These are phyloP conservation scores for Panicum virgatum DNA, from an alignment of 202 grass and related monocot genomes.

Conservation along the genomic window DNA sequence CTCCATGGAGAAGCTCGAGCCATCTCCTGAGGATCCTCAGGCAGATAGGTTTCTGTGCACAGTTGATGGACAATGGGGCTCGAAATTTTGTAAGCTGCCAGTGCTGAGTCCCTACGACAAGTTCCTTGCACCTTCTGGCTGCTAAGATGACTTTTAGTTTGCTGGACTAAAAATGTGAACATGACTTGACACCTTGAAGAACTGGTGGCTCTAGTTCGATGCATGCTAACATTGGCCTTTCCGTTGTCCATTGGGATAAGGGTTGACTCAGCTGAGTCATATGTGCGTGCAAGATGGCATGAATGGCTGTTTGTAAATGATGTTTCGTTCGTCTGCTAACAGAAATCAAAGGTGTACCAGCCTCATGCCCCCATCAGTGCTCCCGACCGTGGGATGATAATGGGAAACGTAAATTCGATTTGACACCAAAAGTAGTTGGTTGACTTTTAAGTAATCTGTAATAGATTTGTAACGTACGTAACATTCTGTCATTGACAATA, in stretches of 20 bases:
- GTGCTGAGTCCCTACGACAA: slow-evolving; percentile 78
- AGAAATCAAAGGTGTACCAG: neutral
- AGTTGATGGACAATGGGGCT: slow-evolving; percentile 48
- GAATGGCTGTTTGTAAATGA: slow-evolving; percentile 3
- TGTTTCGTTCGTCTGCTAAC: neutral
- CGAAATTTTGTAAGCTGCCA: slow-evolving; percentile 69
- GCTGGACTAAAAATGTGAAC: neutral
- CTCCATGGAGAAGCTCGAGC: slow-evolving; percentile 35
- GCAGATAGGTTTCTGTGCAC: slow-evolving; percentile 26
- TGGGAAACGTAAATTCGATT: slow-evolving; percentile 11
- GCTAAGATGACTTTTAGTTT: slow-evolving; percentile 46
- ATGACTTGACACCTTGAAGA: neutral
- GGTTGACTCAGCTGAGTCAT: neutral
- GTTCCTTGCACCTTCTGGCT: slow-evolving; percentile 66
- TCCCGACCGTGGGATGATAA: neutral
- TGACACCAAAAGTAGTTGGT: slow-evolving; percentile 15
- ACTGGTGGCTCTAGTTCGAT: slow-evolving; percentile 9
- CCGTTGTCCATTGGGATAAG: neutral
- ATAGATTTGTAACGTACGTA: slow-evolving; percentile 20
- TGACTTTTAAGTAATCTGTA: neutral
- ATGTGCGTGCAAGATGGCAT: neutral
- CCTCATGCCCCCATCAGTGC: neutral
- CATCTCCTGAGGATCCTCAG: slow-evolving; percentile 41
- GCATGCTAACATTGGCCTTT: neutral
- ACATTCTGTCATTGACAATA: slow-evolving; percentile 6